Conservation (phyloP, 108 stramenopile genomes). For the Skeletonema grethae region DNA sequence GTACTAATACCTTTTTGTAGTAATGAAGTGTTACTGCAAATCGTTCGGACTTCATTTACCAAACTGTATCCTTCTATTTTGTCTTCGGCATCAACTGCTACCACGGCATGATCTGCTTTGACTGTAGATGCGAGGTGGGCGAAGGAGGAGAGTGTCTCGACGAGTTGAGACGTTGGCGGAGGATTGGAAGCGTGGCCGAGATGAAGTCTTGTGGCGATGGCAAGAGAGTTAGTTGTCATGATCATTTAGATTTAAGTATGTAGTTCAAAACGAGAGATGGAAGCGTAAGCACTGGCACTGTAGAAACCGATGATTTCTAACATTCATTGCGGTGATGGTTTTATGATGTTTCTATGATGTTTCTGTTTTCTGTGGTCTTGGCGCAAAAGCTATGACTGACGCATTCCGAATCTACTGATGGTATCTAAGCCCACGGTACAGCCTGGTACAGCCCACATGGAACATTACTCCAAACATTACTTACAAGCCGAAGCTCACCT, state of each 20-base stretch:
- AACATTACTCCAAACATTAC: too few relatives aligned
- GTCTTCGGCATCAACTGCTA: conserved; percentile 76
- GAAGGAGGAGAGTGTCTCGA: conserved; percentile 39
- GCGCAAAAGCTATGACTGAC: too few relatives aligned
- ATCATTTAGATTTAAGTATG: background rate
- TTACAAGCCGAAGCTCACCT: too few relatives aligned
- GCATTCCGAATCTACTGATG: too few relatives aligned
- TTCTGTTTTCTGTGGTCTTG: too few relatives aligned
- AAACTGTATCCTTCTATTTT: conserved; percentile 63
- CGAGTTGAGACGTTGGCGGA: conserved; percentile 24
- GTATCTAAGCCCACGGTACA: too few relatives aligned
- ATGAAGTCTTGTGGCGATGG: conserved; percentile 74
- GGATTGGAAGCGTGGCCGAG: conserved; percentile 66
- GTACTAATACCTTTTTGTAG: background rate
- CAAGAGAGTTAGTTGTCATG: background rate
- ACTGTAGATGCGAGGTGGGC: conserved; percentile 15
- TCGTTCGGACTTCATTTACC: conserved; percentile 36
- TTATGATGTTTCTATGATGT: too few relatives aligned
- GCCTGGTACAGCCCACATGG: too few relatives aligned
- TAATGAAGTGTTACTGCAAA: conserved; percentile 20
- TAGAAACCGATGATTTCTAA: too few relatives aligned
- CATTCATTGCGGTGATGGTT: too few relatives aligned
- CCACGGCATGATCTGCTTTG: conserved; percentile 38
- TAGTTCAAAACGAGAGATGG: too few relatives aligned
- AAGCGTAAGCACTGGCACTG: too few relatives aligned